Evolutionary conservation across 306 rosid genomes (phyloP).

Genomic region (Rubus idaeus): DNA sequence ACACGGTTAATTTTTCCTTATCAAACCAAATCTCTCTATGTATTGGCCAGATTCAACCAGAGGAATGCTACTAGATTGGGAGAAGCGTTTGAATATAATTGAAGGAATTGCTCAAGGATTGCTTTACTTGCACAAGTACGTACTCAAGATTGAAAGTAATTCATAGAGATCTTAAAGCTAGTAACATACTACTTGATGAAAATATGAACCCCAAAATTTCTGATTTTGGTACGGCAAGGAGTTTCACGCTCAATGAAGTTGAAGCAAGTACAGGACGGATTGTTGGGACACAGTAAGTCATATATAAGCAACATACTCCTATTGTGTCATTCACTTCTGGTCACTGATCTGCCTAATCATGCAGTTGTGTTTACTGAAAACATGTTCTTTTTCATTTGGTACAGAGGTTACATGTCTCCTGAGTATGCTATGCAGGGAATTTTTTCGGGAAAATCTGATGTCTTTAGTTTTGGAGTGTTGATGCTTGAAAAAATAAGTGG

Average conservation of each 20-base stretch:
- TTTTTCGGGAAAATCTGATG: conserved; percentile 26
- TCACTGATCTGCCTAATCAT: background rate
- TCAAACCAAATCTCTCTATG: background rate
- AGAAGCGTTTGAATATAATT: background rate
- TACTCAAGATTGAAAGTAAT: conserved; percentile 1
- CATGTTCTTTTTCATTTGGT: background rate
- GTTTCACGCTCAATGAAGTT: conserved; percentile 13
- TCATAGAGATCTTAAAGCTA: conserved; percentile 6
- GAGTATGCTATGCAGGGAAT: conserved; percentile 31
- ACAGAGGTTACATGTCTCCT: conserved; percentile 26
- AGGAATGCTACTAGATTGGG: conserved; percentile 1
- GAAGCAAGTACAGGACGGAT: background rate
- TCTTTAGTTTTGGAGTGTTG: conserved; percentile 27
- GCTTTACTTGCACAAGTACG: conserved; percentile 7
- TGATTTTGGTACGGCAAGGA: background rate
- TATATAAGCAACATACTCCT: background rate
- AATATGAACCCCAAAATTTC: conserved; percentile 6
- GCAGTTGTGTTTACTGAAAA: no score
- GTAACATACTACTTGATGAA: conserved; percentile 20
- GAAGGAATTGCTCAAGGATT: conserved; percentile 3
- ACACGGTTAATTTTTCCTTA: background rate
- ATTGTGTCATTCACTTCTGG: background rate
- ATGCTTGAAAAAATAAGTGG: conserved; percentile 30
- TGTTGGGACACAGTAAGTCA: conserved; percentile 32
- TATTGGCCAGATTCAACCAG: background rate